Conservation (phyloP, 2,329 filamentous ascomycete genomes). For the Fusarium multiceps region DNA sequence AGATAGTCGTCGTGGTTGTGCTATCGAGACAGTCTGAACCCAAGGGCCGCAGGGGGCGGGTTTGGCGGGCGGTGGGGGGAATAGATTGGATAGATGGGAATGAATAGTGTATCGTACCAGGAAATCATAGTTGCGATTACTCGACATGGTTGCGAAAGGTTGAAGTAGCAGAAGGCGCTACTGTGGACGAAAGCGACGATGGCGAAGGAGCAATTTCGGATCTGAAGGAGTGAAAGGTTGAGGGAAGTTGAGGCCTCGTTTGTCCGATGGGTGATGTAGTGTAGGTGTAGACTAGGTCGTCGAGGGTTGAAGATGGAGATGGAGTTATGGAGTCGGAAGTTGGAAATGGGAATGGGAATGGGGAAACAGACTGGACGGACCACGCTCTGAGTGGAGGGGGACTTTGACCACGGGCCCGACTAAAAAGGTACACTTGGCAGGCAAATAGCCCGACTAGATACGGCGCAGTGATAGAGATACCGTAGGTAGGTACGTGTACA, state of each 20-base stretch:
- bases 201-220: conserved; percentile 18
- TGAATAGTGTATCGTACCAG: conserved; percentile 71
- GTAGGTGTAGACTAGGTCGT: conserved; percentile 23
- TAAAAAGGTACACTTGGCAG: conserved; percentile 13
- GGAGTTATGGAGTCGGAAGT: conserved; percentile 25
- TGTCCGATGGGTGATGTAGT: conserved; percentile 6
- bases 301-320: conserved; percentile 38
- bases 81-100: conserved; percentile 30
- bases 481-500: conserved; percentile 10
- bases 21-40: conserved; percentile 12
- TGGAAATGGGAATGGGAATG: conserved; percentile 20
- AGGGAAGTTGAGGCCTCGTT: conserved; percentile 6
- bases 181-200: conserved; percentile 26
- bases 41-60: conserved; percentile 30
- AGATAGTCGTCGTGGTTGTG: conserved; percentile 17
- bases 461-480: conserved; percentile 8
- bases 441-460: conserved; percentile 1
- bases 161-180: conserved; percentile 34
- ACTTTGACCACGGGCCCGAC: neutral
- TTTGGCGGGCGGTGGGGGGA: conserved; percentile 36
- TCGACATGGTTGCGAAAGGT: conserved; percentile 76
- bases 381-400: neutral
- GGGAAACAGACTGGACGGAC: conserved; percentile 9
- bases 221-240: conserved; percentile 19
- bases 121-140: conserved; percentile 99